Evolutionary conservation across 208 protist species (phyloP).

Genomic region (Acanthamoeba sp.): DNA sequence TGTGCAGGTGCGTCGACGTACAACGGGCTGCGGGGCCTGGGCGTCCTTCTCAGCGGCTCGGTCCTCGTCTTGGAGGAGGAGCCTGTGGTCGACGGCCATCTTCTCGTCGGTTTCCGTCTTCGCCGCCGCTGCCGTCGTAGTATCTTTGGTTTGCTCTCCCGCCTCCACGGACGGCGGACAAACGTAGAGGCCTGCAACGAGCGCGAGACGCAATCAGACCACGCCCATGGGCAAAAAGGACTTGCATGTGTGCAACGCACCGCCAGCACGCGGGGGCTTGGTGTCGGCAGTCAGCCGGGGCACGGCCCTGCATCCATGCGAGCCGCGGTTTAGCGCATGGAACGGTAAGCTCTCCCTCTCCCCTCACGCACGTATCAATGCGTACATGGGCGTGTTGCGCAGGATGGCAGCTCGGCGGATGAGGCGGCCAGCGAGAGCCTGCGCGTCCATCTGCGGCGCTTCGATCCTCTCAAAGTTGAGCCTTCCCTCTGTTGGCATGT

Average conservation of each 20-base stretch:
- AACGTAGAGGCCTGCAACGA: not conserved
- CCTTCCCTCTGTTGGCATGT: not conserved
- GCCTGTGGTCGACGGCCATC: too few relatives aligned
- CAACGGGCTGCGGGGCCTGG: too few relatives aligned
- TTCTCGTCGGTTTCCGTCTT: not conserved
- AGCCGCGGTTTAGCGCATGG: too few relatives aligned
- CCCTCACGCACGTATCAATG: too few relatives aligned
- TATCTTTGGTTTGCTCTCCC: not conserved
- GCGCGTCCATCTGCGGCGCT: constrained; percentile 6
- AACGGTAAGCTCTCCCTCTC: too few relatives aligned
- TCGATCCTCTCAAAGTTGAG: constrained; percentile 50
- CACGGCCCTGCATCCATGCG: constrained; percentile 11
- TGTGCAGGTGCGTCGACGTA: too few relatives aligned
- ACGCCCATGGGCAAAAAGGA: not conserved
- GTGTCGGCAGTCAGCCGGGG: constrained; percentile 11
- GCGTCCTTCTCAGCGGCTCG: too few relatives aligned
- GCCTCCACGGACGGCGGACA: not conserved
- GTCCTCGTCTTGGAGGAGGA: too few relatives aligned
- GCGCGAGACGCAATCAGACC: not conserved
- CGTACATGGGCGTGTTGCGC: constrained; percentile 10
- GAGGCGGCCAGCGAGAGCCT: constrained; percentile 19
- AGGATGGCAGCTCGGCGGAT: constrained; percentile 38
- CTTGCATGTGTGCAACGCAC: not conserved
- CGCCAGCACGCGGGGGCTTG: not conserved
- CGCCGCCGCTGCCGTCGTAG: too few relatives aligned